phyloP scores from a whole-genome alignment of 257 asterid species.

The Euphrasia confusa region DNA sequence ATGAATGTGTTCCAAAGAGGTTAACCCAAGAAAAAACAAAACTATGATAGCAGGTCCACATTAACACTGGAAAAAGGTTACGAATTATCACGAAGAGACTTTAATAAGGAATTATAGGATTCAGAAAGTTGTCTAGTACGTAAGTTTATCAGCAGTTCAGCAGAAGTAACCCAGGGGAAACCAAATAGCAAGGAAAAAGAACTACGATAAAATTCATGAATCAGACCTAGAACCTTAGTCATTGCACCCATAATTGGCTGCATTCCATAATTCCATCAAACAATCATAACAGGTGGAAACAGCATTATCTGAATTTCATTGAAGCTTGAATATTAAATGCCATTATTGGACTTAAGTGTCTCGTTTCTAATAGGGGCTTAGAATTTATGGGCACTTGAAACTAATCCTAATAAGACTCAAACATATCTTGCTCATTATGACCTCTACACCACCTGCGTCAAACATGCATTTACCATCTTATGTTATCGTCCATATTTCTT shows the following conservation, averaged over 20 bases:
- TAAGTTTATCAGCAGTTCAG: not conserved
- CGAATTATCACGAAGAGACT: not conserved
- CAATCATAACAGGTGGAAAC: not conserved
- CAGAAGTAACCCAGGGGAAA: not conserved
- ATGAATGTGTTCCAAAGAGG: not conserved
- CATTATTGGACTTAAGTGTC: not conserved
- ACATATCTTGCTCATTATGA: not conserved
- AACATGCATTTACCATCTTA: slow-evolving; percentile 15
- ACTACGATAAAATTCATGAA: not conserved
- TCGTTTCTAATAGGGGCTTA: not conserved
- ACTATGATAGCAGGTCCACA: not conserved
- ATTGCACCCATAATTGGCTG: not conserved
- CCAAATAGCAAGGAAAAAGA: not conserved
- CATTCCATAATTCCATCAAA: not conserved
- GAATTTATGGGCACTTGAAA: not conserved
- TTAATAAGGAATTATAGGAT: not conserved
- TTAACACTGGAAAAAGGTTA: not conserved
- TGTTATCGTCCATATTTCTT: not conserved
- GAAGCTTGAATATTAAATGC: not conserved
- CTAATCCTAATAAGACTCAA: not conserved
- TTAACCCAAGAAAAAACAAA: not conserved
- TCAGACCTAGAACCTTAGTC: not conserved
- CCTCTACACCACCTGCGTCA: not conserved
- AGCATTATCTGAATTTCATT: not conserved
- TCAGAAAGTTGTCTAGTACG: not conserved